phyloP scores from a whole-genome alignment of 2,329 filamentous ascomycete genomes.

The Colletotrichum sp. region DNA sequence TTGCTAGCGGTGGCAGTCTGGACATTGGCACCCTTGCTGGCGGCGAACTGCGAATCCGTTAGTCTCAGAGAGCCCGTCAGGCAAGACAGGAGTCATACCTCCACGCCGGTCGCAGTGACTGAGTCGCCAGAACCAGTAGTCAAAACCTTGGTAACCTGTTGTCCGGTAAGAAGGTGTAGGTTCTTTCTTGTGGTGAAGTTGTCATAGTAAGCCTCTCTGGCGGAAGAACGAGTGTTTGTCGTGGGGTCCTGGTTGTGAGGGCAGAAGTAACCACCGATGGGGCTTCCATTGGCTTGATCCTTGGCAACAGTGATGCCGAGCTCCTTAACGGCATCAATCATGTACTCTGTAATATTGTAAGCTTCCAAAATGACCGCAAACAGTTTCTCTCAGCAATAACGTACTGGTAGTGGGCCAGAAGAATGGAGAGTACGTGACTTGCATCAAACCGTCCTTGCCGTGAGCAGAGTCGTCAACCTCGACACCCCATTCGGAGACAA shows the following conservation, averaged over 20 bases:
- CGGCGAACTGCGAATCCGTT: not conserved
- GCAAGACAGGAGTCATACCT: not conserved
- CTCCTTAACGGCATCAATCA: constrained; percentile 24
- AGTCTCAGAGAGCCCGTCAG: not conserved
- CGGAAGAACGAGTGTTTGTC: constrained; percentile 30
- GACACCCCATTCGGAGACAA: constrained; percentile 29
- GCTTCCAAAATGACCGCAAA: not conserved
- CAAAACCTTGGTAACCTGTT: constrained; percentile 30
- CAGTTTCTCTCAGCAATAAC: not conserved
- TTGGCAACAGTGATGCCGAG: constrained; percentile 18
- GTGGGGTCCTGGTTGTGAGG: constrained; percentile 27
- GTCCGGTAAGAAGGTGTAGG: constrained; percentile 31
- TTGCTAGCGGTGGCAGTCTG: constrained; percentile 25
- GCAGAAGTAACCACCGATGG: constrained; percentile 26
- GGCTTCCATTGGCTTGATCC: constrained; percentile 21
- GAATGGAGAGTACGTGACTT: constrained; percentile 33
- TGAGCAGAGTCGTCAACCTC: constrained; percentile 29
- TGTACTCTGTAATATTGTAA: constrained; percentile 11
- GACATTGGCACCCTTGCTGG: not conserved
- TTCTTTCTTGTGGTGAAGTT: constrained; percentile 25
- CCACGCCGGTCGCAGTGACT: constrained; percentile 22
- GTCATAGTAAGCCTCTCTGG: constrained; percentile 32
- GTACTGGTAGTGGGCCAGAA: constrained; percentile 33
- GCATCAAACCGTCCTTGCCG: constrained; percentile 29
- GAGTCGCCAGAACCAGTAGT: not conserved